Base-by-base conservation (phyloP, 495 filamentous ascomycete genomes). In the Apodospora peruviana region DNA sequence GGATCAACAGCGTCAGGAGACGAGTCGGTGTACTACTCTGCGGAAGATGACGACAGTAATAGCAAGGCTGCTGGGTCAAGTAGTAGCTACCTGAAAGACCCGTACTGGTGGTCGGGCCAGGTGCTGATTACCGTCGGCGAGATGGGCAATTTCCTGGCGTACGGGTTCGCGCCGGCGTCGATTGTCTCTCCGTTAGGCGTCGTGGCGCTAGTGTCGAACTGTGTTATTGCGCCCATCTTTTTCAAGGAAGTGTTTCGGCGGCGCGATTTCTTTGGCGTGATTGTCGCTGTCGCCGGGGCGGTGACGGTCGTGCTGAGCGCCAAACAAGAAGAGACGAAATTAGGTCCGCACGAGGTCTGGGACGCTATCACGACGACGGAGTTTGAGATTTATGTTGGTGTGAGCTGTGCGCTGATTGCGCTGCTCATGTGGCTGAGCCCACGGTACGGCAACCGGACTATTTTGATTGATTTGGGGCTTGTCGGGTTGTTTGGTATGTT, bases 141-240 rank as follows among this genome's bases (percentile, higher is more conserved):
- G 70, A 82, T 83, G 50, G 93, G 93, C 18, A 98, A 98, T 64
- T 98, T 98, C 65, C 75, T 98, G 46, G 93, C 93, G 3, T 98
- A 98, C 62, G 93, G 93, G 10, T 98, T 98, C 62, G 93, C 93
- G n/a, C 91, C 93, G 16, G 93, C 93, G 2, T 96, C 91, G 11
- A 96, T 98, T 51, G 93, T 98, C n/a, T 93, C 88, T 14, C 93
- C 93, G 1, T 73, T 98, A 12, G 93, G 93, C 9, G 93, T 98
- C 18, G 93, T 97, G 0, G 93, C 93, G 2, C 69, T 98, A 49
- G 82, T 98, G 20, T 95, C 90, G 40, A 98, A 98, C 65, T 97
- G 93, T 61, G 78, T 97, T 40, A 94, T 98, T 64, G 93, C 93
- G 7, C 93, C 93, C 22, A 81, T 90, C 57, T 76, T 98, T 70